Base-by-base conservation (phyloP, 2,329 filamentous ascomycete species). In the Falciphora oryzae region DNA sequence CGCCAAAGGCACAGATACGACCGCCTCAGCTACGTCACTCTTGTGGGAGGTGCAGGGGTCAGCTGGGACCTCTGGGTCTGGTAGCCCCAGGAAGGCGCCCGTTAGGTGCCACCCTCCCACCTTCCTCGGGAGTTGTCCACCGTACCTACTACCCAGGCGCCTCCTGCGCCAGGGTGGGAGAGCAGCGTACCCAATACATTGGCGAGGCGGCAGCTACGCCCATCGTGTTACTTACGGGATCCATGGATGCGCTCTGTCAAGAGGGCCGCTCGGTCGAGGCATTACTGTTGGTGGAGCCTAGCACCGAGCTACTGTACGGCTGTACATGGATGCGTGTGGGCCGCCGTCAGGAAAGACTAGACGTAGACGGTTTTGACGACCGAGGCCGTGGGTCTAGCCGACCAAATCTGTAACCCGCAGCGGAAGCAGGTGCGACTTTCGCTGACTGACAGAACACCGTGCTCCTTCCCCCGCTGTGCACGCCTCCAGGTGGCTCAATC, bases 281-380 rank as follows among this genome's bases (percentile, higher is more conserved):
- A 35, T 14, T 14, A 14, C 32, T 10, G 32, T 35, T 35, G 32
- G 8, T 10, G 32, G 32, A 35, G 32, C 32, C 13, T 35, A 35
- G 32, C 32, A 50, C 18, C 44, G 8, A 50, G 44, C 22, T n/a
- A n/a, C 18, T 50, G 44, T 10, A 38, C 44, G 18, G 6, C 44
- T 50, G 14, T 3, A 50, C 44, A 50, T 50, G 44, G 22, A 50
- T 50, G 44, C 18, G 18, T 50, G 44, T 50, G 44, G 44, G 44
- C 18, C 22, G 38, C 38, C 18, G 22, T n/a, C 44, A 16, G 22
- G 7, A 50, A 44, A 44, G 38, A 22, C n/a, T 64, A 18, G 63
- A 63, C 56, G 59, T 64, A 18, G 63, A 63, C 56, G 59, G 56
- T n/a, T 64, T 66, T 50, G 64, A 32, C 38, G 63, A 27, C 38